Conservation (phyloP, 352 stramenopile species). For the Phytopythium aichiense region DNA sequence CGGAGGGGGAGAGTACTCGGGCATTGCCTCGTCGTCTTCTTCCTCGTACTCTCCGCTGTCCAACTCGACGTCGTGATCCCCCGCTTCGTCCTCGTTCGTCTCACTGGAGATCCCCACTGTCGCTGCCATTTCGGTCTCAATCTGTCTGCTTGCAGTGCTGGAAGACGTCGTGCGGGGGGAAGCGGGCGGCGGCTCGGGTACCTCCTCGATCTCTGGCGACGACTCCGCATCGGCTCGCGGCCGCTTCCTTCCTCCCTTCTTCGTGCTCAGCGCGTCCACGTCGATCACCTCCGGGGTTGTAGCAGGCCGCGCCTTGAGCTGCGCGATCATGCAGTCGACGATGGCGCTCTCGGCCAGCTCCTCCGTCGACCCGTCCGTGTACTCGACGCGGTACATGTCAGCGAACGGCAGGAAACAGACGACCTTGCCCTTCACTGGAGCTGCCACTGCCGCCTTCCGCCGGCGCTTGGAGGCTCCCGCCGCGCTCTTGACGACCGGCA, state of each 20-base stretch:
- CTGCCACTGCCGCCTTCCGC: neutral
- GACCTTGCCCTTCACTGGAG: slow-evolving; percentile 26
- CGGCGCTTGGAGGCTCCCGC: neutral
- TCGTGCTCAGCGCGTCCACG: slow-evolving; percentile 5
- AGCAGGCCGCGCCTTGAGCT: slow-evolving; percentile 19
- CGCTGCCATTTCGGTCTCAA: neutral
- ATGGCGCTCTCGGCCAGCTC: slow-evolving; percentile 54
- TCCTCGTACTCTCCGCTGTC: neutral
- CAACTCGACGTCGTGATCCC: neutral
- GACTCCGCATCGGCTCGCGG: slow-evolving; percentile 10
- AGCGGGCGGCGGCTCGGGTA: slow-evolving; percentile 10
- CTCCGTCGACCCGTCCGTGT: slow-evolving; percentile 37
- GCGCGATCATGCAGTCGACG: slow-evolving; percentile 54
- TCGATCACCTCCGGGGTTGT: slow-evolving; percentile 9
- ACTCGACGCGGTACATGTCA: slow-evolving; percentile 47
- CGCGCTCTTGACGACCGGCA: slow-evolving; percentile 13
- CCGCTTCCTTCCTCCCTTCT: slow-evolving; percentile 16
- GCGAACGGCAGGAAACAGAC: slow-evolving; percentile 61
- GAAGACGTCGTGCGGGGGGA: neutral
- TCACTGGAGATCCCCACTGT: neutral
- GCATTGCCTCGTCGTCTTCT: neutral
- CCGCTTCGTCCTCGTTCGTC: neutral
- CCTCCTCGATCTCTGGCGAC: slow-evolving; percentile 7
- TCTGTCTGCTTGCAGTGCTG: neutral
- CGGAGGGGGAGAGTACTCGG: neutral